These are phyloP conservation scores for Pseudisothecium myosuroides DNA, from an alignment of 225 moss, liverwort and hornwort species.

Conservation along the genomic window DNA sequence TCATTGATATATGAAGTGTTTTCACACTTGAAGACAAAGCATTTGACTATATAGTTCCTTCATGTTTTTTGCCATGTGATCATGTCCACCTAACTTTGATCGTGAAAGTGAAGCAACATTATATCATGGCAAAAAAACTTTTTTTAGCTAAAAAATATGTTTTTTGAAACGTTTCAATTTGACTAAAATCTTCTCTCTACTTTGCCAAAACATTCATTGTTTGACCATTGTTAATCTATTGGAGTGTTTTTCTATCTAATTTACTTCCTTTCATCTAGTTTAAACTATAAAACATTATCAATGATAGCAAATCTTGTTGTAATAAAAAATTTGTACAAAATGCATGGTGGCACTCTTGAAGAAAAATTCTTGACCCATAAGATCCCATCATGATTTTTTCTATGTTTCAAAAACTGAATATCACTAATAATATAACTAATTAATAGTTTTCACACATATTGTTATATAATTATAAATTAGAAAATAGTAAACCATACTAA, in stretches of 20 bases:
- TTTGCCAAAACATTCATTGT: neutral
- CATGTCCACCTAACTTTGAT: fast-evolving
- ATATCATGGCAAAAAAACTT: neutral
- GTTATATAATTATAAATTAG: neutral
- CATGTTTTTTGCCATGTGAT: neutral
- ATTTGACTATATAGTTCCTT: neutral
- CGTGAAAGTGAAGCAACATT: neutral
- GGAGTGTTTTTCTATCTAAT: neutral
- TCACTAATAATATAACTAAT: neutral
- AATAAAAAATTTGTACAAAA: neutral
- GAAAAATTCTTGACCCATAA: neutral
- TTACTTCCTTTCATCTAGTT: neutral
- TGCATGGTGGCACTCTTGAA: neutral
- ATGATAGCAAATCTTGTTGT: neutral
- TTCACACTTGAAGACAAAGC: no score
- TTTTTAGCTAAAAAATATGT: neutral
- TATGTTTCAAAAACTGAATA: neutral
- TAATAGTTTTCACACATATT: neutral
- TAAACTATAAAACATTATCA: neutral
- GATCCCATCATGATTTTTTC: neutral
- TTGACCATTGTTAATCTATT: neutral
- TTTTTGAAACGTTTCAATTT: neutral
- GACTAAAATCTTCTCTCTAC: neutral
- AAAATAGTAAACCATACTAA: neutral
- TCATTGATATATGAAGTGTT: neutral